phyloP scores from a whole-genome alignment of 441 rosid genomes.

The Populus hybrid region DNA sequence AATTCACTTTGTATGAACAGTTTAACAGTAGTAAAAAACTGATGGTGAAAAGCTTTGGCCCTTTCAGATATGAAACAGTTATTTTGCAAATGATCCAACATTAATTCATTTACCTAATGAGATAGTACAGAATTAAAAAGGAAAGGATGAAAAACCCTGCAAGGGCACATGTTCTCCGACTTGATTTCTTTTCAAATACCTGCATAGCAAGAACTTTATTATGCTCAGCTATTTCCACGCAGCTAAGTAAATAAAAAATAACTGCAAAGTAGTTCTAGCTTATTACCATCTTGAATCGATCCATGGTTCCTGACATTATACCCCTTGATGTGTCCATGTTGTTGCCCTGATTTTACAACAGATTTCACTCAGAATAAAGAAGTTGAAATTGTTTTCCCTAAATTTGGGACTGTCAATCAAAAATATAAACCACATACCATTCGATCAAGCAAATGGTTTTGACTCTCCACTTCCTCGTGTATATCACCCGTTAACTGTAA shows the following conservation, averaged over 20 bases:
- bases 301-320: conserved; percentile 80
- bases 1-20: not conserved
- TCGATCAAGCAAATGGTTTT: conserved; percentile 69
- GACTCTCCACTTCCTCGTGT: conserved; percentile 84
- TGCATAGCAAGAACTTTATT: conserved; percentile 21
- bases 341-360: conserved; percentile 55
- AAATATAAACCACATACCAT: conserved; percentile 40
- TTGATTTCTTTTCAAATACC: conserved; percentile 93
- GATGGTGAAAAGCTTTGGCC: not conserved
- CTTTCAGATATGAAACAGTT: not conserved
- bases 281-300: conserved; percentile 72
- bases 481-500: conserved; percentile 78
- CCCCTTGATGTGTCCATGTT: conserved; percentile 88
- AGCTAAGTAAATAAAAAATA: conserved; percentile 5
- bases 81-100: not conserved
- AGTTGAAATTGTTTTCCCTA: not conserved
- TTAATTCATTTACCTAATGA: conserved; percentile 48
- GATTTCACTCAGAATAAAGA: conserved; percentile 12
- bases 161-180: conserved; percentile 56
- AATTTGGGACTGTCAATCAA: conserved; percentile 4
- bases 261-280: conserved; percentile 7
- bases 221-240: conserved; percentile 13
- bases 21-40: not conserved
- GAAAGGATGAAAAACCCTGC: conserved; percentile 51
- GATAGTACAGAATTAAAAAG: conserved; percentile 55